These are phyloP conservation scores for Plasmodium knowlesi DNA, from an alignment of 169 alveolate genomes.

Conservation along the genomic window DNA sequence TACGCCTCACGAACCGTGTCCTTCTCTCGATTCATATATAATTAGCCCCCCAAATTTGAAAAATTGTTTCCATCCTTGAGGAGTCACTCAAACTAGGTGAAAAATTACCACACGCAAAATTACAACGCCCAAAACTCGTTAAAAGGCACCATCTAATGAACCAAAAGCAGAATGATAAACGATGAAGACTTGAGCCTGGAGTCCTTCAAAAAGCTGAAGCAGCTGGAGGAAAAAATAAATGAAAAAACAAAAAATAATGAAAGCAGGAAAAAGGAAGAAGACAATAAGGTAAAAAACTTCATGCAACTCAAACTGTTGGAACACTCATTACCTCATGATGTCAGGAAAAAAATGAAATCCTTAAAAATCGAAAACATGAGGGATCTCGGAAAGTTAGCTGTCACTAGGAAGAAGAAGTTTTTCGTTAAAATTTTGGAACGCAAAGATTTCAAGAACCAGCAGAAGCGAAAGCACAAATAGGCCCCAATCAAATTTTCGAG, in stretches of 20 bases:
- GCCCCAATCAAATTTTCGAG: background rate
- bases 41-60: background rate
- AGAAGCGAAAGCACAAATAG: background rate
- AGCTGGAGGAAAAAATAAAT: conserved; percentile 65
- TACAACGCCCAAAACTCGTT: background rate
- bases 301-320: conserved; percentile 49
- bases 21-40: background rate
- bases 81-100: background rate
- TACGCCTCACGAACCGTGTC: background rate
- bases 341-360: conserved; percentile 61
- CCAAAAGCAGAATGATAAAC: conserved; percentile 32
- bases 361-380: conserved; percentile 39
- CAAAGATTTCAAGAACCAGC: conserved; percentile 18
- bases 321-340: conserved; percentile 35
- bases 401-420: conserved; percentile 63
- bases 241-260: conserved; percentile 25
- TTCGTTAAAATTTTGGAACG: conserved; percentile 52
- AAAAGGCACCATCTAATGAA: background rate
- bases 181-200: conserved; percentile 67
- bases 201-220: conserved; percentile 40
- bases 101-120: background rate
- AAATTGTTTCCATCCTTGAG: background rate
- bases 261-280: conserved; percentile 25
- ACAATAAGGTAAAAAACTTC: conserved; percentile 23
- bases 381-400: conserved; percentile 59